Conservation (phyloP, 352 stramenopile species). For the Globisporangium parvum region DNA sequence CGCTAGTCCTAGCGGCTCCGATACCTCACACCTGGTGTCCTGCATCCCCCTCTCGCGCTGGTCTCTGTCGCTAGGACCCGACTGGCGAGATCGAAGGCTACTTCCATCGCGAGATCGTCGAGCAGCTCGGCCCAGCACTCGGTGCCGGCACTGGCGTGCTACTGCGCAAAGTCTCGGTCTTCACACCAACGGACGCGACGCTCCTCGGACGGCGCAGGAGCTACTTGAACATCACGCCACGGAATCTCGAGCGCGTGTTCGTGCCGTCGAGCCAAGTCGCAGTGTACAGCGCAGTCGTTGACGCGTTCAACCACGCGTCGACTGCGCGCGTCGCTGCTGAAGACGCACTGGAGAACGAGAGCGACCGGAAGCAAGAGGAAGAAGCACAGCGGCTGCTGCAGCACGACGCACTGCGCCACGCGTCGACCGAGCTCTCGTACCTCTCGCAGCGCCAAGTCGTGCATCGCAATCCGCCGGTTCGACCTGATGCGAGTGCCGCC, state of each 20-base stretch:
- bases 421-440: slow-evolving; percentile 64
- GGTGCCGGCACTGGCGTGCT: slow-evolving; percentile 40
- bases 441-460: slow-evolving; percentile 79
- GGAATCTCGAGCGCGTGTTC: slow-evolving; percentile 61
- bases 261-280: slow-evolving; percentile 21
- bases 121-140: slow-evolving; percentile 56
- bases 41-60: neutral
- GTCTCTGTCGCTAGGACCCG: slow-evolving; percentile 39
- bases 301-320: slow-evolving; percentile 39
- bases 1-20: neutral
- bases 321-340: slow-evolving; percentile 27
- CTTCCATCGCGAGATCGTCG: slow-evolving; percentile 74
- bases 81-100: slow-evolving; percentile 75
- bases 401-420: slow-evolving; percentile 41
- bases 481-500: slow-evolving; percentile 12
- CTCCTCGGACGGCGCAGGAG: slow-evolving; percentile 38
- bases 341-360: slow-evolving; percentile 17
- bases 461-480: slow-evolving; percentile 58
- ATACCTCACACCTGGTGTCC: neutral
- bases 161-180: slow-evolving; percentile 68
- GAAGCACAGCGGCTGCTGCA: slow-evolving; percentile 31
- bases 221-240: slow-evolving; percentile 68
- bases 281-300: slow-evolving; percentile 27
- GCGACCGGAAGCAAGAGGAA: slow-evolving; percentile 14
- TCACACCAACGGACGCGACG: slow-evolving; percentile 45